phyloP scores from a whole-genome alignment of 768 basidiomycete genomes.

The Macrolepiota dolichaula region DNA sequence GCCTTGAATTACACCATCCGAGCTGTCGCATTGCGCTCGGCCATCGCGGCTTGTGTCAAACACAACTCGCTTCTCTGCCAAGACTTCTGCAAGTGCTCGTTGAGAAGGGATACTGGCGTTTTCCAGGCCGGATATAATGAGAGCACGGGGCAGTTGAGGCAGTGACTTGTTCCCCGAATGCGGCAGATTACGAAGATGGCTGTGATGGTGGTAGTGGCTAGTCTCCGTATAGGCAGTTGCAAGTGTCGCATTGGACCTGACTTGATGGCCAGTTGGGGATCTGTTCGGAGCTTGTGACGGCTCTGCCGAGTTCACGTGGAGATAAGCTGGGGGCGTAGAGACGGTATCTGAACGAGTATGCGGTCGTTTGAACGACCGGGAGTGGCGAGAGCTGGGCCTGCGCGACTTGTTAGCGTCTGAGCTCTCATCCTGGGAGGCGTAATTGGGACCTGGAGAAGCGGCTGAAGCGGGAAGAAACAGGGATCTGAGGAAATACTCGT shows the following conservation, averaged over 20 bases:
- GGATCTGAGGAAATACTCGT: slow-evolving; percentile 21
- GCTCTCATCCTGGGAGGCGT: slow-evolving; percentile 21
- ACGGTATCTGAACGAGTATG: slow-evolving; percentile 2
- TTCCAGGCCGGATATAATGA: slow-evolving; percentile 74
- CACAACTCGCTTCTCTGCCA: slow-evolving; percentile 49
- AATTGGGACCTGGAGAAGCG: slow-evolving; percentile 14
- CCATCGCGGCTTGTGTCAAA: slow-evolving; percentile 31
- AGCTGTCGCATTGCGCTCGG: slow-evolving; percentile 13
- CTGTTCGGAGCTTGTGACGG: not conserved
- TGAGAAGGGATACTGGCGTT: slow-evolving; percentile 52
- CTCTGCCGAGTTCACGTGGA: not conserved
- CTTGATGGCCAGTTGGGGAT: not conserved
- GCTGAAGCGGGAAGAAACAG: slow-evolving; percentile 24
- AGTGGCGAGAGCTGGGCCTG: slow-evolving; percentile 8
- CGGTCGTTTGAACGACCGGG: slow-evolving; percentile 9
- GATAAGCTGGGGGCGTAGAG: not conserved
- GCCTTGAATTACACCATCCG: not conserved
- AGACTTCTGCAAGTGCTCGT: slow-evolving; percentile 48
- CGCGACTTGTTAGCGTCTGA: slow-evolving; percentile 15
- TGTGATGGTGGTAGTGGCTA: slow-evolving; percentile 14
- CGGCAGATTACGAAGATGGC: slow-evolving; percentile 12
- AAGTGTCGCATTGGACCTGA: not conserved
- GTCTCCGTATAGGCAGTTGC: not conserved
- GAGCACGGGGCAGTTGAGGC: slow-evolving; percentile 47
- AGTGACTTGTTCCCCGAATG: slow-evolving; percentile 36